Evolutionary conservation across 768 basidiomycete species (phyloP).

Genomic region (Leucogyrophana mollusca): DNA sequence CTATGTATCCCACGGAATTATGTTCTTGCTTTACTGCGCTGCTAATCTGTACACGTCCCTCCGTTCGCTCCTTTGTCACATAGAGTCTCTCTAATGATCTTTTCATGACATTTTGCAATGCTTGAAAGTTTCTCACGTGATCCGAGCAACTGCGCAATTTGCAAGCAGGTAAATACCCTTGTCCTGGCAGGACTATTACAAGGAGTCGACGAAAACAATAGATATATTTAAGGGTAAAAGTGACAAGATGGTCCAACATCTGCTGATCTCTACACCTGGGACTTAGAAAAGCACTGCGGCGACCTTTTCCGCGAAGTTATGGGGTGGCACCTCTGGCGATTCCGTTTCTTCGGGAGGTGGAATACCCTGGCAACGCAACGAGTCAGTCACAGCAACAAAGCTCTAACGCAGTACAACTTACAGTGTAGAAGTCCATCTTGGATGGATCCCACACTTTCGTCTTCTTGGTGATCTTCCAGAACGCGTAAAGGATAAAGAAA

Average conservation of each 20-base stretch:
- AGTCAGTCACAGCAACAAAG: no score
- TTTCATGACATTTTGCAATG: neutral
- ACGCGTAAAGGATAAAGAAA: constrained; percentile 16
- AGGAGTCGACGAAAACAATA: neutral
- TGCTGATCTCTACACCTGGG: neutral
- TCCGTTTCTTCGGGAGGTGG: constrained; percentile 11
- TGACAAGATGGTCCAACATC: neutral
- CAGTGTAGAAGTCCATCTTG: constrained; percentile 76
- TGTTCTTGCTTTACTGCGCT: constrained; percentile 6
- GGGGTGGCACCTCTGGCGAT: constrained; percentile 7
- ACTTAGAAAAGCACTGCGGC: constrained; percentile 7
- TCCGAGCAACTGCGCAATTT: no score
- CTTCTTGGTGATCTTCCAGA: constrained; percentile 18
- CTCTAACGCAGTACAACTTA: constrained; percentile 24
- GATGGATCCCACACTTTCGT: constrained; percentile 45
- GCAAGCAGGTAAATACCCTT: no score
- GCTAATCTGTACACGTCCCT: constrained; percentile 6
- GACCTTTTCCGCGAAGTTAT: constrained; percentile 7
- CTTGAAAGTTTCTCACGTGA: neutral
- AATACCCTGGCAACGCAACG: constrained; percentile 4
- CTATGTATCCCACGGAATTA: constrained; percentile 2
- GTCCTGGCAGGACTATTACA: neutral
- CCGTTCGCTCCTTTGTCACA: neutral
- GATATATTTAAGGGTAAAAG: neutral
- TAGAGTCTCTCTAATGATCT: neutral